Evolutionary conservation across 2,329 filamentous ascomycete species (phyloP).

Genomic region (Paraphaeosphaeria minitans): DNA sequence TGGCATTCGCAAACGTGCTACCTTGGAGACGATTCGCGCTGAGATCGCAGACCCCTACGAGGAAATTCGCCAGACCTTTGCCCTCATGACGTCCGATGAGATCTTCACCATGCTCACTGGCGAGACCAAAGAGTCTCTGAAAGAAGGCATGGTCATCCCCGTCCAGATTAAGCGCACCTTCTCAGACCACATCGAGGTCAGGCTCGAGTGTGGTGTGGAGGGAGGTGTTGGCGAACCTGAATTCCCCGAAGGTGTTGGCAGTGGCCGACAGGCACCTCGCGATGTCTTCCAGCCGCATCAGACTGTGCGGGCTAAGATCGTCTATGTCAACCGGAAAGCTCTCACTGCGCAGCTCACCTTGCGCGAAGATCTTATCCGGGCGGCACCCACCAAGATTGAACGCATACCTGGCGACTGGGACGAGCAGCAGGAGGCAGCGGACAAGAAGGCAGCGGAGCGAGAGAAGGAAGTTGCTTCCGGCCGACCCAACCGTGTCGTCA

Average conservation of each 20-base stretch:
- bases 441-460: constrained; percentile 75
- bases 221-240: constrained; percentile 84
- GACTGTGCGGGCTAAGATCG: constrained; percentile 84
- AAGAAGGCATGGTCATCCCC: constrained; percentile 89
- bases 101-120: constrained; percentile 97
- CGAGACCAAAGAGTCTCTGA: constrained; percentile 82
- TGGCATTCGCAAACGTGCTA: constrained; percentile 92
- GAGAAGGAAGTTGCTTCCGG: constrained; percentile 87
- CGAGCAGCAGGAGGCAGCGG: constrained; percentile 75
- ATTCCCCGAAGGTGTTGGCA: constrained; percentile 71
- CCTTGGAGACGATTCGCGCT: constrained; percentile 92
- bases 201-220: constrained; percentile 92
- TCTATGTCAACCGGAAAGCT: constrained; percentile 84
- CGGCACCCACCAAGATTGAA: constrained; percentile 63
- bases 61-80: constrained; percentile 84
- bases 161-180: constrained; percentile 87
- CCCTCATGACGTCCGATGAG: constrained; percentile 71
- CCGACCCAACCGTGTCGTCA: constrained; percentile 91
- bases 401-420: constrained; percentile 86
- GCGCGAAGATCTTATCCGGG: constrained; percentile 77
- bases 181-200: constrained; percentile 90
- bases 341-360: constrained; percentile 84
- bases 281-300: constrained; percentile 79
- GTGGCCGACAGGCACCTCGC: constrained; percentile 51
- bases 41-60: constrained; percentile 94